Base-by-base conservation (phyloP, 179 eudicot genomes). In the Sideroxylon spinosum region DNA sequence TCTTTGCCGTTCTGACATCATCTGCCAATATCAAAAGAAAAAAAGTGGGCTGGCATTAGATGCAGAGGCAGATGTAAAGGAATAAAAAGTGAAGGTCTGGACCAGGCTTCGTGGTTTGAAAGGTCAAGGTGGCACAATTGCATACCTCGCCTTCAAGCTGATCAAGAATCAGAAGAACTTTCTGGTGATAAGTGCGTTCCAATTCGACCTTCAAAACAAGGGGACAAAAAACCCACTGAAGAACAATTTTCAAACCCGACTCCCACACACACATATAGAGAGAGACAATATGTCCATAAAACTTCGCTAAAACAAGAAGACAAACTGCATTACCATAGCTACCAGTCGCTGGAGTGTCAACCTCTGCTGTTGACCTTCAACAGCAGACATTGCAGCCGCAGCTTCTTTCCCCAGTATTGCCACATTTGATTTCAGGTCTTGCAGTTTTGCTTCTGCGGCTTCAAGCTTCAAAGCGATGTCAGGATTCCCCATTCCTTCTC, bases 81-180 rank as follows among this genome's bases (percentile, higher is more conserved):
- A 56, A 55, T 23, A 19, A 25, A 71, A 52, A 23, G 46, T 57
- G n/a, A 71, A 26, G 37, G 60, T 4, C 44, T 37, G 44, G 44
- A 3, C 37, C 3, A 3, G 55, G 20, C 16, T 46, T 13, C 22
- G 11, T 7, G 13, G 44, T 16, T 7, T 71, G 61, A 52, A 25
- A 50, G 60, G 26, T 25, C 44, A 25, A 3, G 19, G 61, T 16
- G 49, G 17, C 23, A 7, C 23, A 2, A 28, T 44, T 73, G 50
- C 80, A 78, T 89, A 92, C 97, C 94, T 92, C 97, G 72, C 89
- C 89, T 87, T 91, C 95, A 77, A 92, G 91, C 73, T 87, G 93
- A 75, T 91, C 94, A 75, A 92, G 93, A 78, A 92, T 88, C 87
- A 89, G 91, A 64, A 92, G 89, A 71, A 86, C 93, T 84, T 87